Base-by-base conservation (phyloP, 2,329 filamentous ascomycete species). In the Alternaria infectoria region DNA sequence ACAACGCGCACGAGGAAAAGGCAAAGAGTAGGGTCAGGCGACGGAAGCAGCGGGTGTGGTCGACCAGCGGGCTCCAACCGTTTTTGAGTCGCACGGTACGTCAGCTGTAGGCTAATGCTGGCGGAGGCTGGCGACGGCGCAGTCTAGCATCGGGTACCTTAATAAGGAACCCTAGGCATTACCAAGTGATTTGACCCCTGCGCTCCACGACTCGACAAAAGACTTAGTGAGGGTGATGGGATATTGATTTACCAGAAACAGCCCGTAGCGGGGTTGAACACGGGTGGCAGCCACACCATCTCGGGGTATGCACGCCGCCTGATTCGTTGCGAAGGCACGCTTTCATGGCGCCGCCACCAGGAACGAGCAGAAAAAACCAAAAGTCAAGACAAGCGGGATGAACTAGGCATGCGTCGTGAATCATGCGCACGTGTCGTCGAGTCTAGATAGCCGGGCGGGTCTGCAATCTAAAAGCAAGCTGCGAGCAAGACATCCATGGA, bases 31-130 rank as follows among this genome's bases (percentile, higher is more conserved):
- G 60, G 61, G 59, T 28, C 32, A 66, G 54, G 56, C 36, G 43
- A 54, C 57, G 66, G 69, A 67, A 59, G 65, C 56, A 56, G 62
- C 67, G 68, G 68, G 61, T 49, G 13, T 60, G 62, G 64, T 62
- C 60, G 57, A 40, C 56, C 61, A 71, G 73, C 73, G 72, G 67
- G 69, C 65, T 57, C 63, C 54, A 28, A 69, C 67, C 69, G 74
- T 72, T 71, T 70, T 68, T 56, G 57, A 65, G 56, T 60, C 45
- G 54, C 57, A 56, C 55, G 51, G 56, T 69, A 68, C 68, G 72
- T 74, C 72, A 74, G 69, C 69, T 68, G 68, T 65, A 61, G 64
- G 63, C 64, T 58, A 58, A 43, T 67, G 64, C 62, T 56, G 63
- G 59, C 63, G 59, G 67, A 66, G 64, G 67, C 67, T 68, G 60